These are phyloP conservation scores for Polygonum maritimum DNA, from an alignment of 148 eudicot genomes.

Conservation along the genomic window DNA sequence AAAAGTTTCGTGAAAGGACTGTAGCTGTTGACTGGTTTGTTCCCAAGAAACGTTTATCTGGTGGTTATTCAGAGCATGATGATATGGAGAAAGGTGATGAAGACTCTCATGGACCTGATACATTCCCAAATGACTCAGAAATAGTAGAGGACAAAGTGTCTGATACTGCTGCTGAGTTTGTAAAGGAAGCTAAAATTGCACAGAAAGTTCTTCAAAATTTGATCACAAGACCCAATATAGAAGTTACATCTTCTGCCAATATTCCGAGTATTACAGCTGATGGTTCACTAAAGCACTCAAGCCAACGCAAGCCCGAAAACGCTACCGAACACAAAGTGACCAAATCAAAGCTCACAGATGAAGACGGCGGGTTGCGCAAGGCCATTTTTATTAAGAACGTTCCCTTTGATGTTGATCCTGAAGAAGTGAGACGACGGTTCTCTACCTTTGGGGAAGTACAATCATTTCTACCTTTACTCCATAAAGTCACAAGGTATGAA, in stretches of 20 bases:
- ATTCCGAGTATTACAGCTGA: conserved; percentile 17
- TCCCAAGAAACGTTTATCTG: conserved; percentile 59
- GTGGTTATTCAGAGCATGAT: too few relatives aligned
- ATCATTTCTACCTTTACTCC: conserved; percentile 68
- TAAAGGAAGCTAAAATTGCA: conserved; percentile 71
- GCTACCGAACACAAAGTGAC: conserved; percentile 16
- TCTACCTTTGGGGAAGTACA: conserved; percentile 76
- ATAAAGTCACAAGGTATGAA: conserved; percentile 73
- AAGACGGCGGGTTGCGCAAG: conserved; percentile 54
- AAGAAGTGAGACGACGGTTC: conserved; percentile 89
- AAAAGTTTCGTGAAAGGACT: conserved; percentile 48
- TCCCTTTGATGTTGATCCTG: conserved; percentile 69
- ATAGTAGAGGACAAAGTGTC: conserved; percentile 25
- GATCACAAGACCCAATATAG: conserved; percentile 44
- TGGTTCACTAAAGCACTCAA: conserved; percentile 17
- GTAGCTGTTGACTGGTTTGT: conserved; percentile 98
- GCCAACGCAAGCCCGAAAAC: conserved; percentile 17
- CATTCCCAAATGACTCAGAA: conserved; percentile 32
- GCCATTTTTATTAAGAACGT: conserved; percentile 76
- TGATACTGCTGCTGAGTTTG: conserved; percentile 37
- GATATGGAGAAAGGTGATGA: too few relatives aligned
- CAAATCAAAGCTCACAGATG: conserved; percentile 19
- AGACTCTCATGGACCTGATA: conserved; percentile 21
- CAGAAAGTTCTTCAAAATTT: conserved; percentile 70
- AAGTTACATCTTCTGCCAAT: conserved; percentile 15